These are phyloP conservation scores for Fusarium torreyae DNA, from an alignment of 2,329 filamentous ascomycete species.

Conservation along the genomic window DNA sequence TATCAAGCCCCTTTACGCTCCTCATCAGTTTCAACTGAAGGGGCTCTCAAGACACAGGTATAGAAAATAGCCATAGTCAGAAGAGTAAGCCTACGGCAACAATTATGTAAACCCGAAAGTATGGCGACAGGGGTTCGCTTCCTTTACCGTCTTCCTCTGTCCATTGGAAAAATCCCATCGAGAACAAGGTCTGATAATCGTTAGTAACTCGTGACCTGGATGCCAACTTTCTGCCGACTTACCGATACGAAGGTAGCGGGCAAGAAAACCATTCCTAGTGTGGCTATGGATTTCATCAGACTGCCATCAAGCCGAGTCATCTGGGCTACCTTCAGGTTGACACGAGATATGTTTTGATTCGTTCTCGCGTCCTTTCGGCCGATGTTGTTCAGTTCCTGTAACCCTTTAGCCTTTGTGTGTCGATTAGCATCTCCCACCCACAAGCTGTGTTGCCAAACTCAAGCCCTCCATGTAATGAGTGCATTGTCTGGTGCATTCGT, in stretches of 20 bases:
- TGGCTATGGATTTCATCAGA: conserved; percentile 11
- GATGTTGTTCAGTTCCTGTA: neutral
- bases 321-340: neutral
- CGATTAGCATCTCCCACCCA: neutral
- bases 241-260: conserved; percentile 20
- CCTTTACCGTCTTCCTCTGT: rapidly evolving
- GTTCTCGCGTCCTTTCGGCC: neutral
- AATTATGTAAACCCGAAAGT: conserved; percentile 17
- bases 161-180: conserved; percentile 24
- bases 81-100: conserved; percentile 1
- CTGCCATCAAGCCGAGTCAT: neutral
- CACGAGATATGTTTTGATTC: neutral
- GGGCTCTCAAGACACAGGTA: neutral
- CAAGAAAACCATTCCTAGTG: conserved; percentile 13
- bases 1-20: neutral
- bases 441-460: conserved; percentile 3
- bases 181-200: neutral
- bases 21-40: neutral
- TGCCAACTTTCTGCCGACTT: neutral
- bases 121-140: rapidly evolving
- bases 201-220: no score
- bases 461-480: neutral
- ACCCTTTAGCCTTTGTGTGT: rapidly evolving
- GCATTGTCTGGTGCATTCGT: conserved; percentile 14
- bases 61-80: conserved; percentile 4